Percentiles rank a stretch among this genome's conserved stretches.
These are phyloP conservation scores for Tolypocladium pustulatum DNA, from an alignment of 2,329 filamentous ascomycete species.

Conservation along the genomic window DNA sequence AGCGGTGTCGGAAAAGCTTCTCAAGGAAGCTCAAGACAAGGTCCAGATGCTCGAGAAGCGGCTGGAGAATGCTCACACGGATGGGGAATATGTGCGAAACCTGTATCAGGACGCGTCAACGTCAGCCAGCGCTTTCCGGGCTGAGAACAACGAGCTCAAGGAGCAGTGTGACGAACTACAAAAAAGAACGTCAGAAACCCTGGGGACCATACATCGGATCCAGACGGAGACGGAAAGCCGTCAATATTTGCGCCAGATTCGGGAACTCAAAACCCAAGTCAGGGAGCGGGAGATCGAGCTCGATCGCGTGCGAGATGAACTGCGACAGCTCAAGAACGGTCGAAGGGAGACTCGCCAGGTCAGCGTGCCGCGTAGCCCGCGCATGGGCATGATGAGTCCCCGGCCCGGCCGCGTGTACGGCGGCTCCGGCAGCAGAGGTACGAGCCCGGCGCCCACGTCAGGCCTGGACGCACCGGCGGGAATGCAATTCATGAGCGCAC, in stretches of 20 bases:
- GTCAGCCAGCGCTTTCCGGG: conserved; percentile 30
- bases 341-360: conserved; percentile 45
- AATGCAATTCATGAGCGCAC: conserved; percentile 25
- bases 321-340: conserved; percentile 34
- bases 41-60: conserved; percentile 30
- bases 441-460: conserved; percentile 32
- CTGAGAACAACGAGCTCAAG: conserved; percentile 36
- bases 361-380: conserved; percentile 49
- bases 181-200: conserved; percentile 31
- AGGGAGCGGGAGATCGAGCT: conserved; percentile 44
- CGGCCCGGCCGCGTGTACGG: conserved; percentile 20
- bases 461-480: conserved; percentile 22
- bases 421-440: conserved; percentile 35
- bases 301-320: conserved; percentile 35
- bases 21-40: conserved; percentile 26
- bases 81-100: conserved; percentile 45
- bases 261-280: conserved; percentile 29
- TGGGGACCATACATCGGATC: conserved; percentile 35
- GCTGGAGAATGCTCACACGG: conserved; percentile 30
- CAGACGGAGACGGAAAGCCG: conserved; percentile 27
- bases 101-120: conserved; percentile 50
- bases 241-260: conserved; percentile 25
- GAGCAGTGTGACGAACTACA: conserved; percentile 28
- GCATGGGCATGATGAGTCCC: conserved; percentile 42
- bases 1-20: conserved; percentile 16